phyloP scores from a whole-genome alignment of 2,329 filamentous ascomycete species.

The Neopestalotiopsis sp. region DNA sequence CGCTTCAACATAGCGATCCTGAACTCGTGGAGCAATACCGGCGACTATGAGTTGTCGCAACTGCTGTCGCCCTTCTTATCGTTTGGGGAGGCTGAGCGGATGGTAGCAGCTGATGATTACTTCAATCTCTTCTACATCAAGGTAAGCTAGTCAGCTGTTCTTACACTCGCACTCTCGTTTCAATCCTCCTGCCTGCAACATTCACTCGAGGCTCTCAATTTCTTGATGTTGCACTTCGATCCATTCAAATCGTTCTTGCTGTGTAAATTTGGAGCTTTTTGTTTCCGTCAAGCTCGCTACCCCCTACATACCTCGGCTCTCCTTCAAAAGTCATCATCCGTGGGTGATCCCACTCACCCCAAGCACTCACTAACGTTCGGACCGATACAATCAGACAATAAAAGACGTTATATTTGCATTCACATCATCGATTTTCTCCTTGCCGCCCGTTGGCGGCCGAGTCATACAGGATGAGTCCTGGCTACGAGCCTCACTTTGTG shows the following conservation, averaged over 20 bases:
- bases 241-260: too few species aligned
- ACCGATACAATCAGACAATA: not conserved
- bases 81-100: not conserved
- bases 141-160: not conserved
- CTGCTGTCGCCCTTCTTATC: not conserved
- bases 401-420: not conserved
- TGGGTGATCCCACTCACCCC: not conserved
- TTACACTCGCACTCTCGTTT: too few species aligned
- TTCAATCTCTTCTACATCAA: not conserved
- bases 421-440: not conserved
- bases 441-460: not conserved
- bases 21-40: not conserved
- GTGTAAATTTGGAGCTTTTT: too few species aligned
- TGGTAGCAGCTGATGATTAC: not conserved
- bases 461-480: not conserved
- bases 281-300: too few species aligned
- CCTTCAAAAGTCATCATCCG: too few species aligned
- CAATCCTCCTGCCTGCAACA: too few species aligned
- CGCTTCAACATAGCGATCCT: not conserved
- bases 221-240: too few species aligned
- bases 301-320: too few species aligned
- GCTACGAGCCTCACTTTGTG: not conserved
- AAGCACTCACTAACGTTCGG: not conserved
- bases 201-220: too few species aligned
- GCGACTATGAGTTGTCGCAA: slow-evolving; percentile 13